Percentiles rank a stretch among this genome's conserved stretches.
Evolutionary conservation across 805 yeast genomes (phyloP).

Genomic region (Candida ipomoeae): DNA sequence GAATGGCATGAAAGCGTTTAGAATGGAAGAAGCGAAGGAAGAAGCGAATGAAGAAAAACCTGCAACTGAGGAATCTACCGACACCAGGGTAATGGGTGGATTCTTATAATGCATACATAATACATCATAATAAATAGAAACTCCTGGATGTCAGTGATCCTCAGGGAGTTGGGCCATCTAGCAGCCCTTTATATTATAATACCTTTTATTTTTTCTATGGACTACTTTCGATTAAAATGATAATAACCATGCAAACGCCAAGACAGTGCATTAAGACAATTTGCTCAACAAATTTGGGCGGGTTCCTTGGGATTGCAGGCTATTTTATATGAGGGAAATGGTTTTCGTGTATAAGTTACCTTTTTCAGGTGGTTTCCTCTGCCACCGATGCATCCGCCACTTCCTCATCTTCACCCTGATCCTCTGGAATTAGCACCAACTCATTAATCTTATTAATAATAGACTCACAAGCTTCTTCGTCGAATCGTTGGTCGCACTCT

Average conservation of each 20-base stretch:
- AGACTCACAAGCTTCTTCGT: constrained; percentile 58
- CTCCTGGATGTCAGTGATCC: neutral
- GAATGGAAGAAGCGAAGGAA: neutral
- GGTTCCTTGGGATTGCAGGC: neutral
- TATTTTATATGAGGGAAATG: neutral
- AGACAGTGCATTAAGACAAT: neutral
- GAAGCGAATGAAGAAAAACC: neutral
- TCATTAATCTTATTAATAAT: constrained; percentile 55
- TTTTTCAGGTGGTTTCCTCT: neutral
- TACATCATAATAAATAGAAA: neutral
- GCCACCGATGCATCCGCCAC: constrained; percentile 1
- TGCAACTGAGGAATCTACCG: neutral
- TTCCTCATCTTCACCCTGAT: constrained; percentile 21
- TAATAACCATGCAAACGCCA: neutral
- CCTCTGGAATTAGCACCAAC: constrained; percentile 46
- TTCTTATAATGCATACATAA: constrained; percentile 4
- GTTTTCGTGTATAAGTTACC: neutral
- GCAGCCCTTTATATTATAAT: neutral
- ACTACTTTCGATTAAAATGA: neutral
- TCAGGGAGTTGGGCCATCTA: neutral
- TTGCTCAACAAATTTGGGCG: neutral
- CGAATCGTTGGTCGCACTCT: constrained; percentile 85
- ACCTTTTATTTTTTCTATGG: no score
- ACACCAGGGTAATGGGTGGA: constrained; percentile 11
- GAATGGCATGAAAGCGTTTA: constrained; percentile 12